Percentiles rank a stretch among this genome's conserved stretches.
Conservation (phyloP, 192 early-diverging fungal genomes). For the Allomyces arbusculus region DNA sequence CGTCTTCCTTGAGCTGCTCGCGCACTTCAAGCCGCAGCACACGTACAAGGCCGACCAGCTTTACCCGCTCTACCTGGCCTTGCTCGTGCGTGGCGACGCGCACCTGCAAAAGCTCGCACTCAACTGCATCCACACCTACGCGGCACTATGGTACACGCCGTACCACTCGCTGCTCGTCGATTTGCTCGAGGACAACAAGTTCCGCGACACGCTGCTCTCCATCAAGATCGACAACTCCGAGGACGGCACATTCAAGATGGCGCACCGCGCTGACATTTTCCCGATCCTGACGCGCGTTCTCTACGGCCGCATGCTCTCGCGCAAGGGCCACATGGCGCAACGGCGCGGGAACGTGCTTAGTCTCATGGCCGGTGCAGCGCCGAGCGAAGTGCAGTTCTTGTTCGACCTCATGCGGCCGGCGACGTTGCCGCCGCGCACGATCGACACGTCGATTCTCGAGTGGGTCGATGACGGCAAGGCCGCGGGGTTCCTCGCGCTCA, state of each 20-base stretch:
- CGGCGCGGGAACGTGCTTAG: conserved; percentile 65
- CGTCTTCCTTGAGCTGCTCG: conserved; percentile 37
- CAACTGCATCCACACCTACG: conserved; percentile 71
- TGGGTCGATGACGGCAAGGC: conserved; percentile 30
- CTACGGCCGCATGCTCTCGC: conserved; percentile 71
- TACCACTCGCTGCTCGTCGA: conserved; percentile 59
- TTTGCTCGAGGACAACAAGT: conserved; percentile 62
- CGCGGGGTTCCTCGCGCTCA: conserved; percentile 54
- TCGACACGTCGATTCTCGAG: conserved; percentile 11
- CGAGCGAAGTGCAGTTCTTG: conserved; percentile 45
- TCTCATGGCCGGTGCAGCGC: conserved; percentile 47
- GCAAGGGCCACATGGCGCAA: conserved; percentile 50
- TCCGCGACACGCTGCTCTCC: conserved; percentile 73
- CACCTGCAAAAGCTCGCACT: conserved; percentile 58
- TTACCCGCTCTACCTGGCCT: conserved; percentile 38
- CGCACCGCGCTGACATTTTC: conserved; percentile 50
- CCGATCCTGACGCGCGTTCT: conserved; percentile 60
- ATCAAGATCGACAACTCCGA: conserved; percentile 38
- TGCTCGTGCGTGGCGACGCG: conserved; percentile 63
- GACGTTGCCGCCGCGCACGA: conserved; percentile 31
- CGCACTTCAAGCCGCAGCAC: conserved; percentile 38
- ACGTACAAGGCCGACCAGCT: conserved; percentile 29
- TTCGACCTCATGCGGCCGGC: conserved; percentile 57
- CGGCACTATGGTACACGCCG: conserved; percentile 34
- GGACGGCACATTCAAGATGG: conserved; percentile 32